Base-by-base conservation (phyloP, 2,329 filamentous ascomycete genomes). In the Trichoderma sp. region DNA sequence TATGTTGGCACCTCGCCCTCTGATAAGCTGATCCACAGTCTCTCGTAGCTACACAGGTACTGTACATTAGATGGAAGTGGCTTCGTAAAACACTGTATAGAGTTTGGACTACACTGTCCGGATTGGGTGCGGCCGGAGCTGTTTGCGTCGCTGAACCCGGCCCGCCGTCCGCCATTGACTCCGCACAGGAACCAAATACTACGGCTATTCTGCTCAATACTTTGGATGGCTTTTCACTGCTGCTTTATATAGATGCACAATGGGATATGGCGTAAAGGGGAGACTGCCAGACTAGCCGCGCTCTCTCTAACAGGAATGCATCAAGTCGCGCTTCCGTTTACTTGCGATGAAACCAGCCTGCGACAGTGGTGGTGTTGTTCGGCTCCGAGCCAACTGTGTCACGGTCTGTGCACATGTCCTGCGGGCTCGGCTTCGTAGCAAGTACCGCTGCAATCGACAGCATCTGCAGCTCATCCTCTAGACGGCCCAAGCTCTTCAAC, bases 291-390 rank as follows among this genome's bases (percentile, higher is more conserved):
- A 64, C 64, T 69, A 62, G 53, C 60, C 38, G 65, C 24, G 29
- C 38, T 56, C 24, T 41, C 29, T 62, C n/a, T 24, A 29, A 21
- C 29, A 41, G 65, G 73, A 71, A 69, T 69, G 41, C 45, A 53
- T 67, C 27, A 62, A 35, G 11, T 29, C 31, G 66, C 65, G 64
- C 59, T 64, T 74, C 21, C 56, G 64, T 69, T 66, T 5, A 75
- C 8, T 65, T 53, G 59, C 18, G 65, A 71, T 75, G 73, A 75
- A 75, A 75, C 73, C 59, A 21, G 66, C 59, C 65, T 75, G 66
- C 60, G 73, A 75, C 73, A 75, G 59, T 45, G 35, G 65, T 33
- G n/a, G 31, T 45, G 18, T 38, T 38, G 29, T 62, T 41, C 38
- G 50, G 64, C 63, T 62, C 12, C 35, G 24, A 27, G 27, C 50